Evolutionary conservation across 2,329 filamentous ascomycete genomes (phyloP), one percentile per base, ranked within the genome.

Genomic region (Lecanosticta acicola): DNA sequence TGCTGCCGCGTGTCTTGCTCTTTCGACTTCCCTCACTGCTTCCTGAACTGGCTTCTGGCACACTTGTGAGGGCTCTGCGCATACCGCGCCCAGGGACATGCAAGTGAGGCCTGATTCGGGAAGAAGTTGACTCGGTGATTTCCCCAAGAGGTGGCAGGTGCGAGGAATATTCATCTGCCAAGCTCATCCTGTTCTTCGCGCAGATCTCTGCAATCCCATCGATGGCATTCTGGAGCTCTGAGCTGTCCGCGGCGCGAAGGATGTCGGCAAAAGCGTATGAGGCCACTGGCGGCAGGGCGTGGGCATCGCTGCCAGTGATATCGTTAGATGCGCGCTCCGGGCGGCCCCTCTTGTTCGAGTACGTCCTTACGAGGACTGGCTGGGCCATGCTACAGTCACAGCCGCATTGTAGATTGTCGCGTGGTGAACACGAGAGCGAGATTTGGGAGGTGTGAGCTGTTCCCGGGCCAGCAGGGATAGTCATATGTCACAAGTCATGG

Each of bases 201-300:
- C 77, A 80, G 49, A 83, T 81, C 55, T 81, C 77, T 18, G 79
- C 78, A 54, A 83, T 82, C 13, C 77, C 76, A 57, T 81, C 76
- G 43, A 83, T 71, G 8, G 78, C 78, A 11, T 66, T 66, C 50
- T 75, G 68, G 38, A 82, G 78, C 54, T 81, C 78, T 29, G 51
- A 46, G 34, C 54, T 48, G 45, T 80, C 76, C 45, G 59, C 57
- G 10, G 56, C 44, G n/a, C 59, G 59, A n/a, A 64, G 49, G 29
- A 64, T 63, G 45, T 60, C 54, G 16, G 59, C 57, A 49, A 64
- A 64, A 4, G 60, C 53, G 49, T 57, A 64, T 9, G 59, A 57
- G 5, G 60, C 60, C 36, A 63, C 55, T 13, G 60, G 58, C 7
- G 61, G 61, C 8, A 64, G 54, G 17, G 56, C 51, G 41, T 57